Conservation (phyloP, 2,329 filamentous ascomycete genomes). For the Diaporthe amygdali region DNA sequence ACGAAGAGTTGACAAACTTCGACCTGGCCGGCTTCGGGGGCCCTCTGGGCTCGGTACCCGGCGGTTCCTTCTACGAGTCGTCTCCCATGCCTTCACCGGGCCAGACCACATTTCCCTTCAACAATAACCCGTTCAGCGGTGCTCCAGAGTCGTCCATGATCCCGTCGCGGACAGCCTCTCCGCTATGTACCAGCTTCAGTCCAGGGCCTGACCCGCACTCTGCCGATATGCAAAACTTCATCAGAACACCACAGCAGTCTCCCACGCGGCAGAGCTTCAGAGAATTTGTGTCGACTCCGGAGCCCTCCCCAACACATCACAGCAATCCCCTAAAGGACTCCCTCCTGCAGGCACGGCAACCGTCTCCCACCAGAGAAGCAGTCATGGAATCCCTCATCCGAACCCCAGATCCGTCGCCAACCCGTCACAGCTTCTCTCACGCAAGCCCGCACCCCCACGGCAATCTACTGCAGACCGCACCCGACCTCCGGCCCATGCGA, state of each 20-base stretch:
- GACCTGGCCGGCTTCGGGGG: constrained; percentile 24
- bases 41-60: constrained; percentile 14
- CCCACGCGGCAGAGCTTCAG: constrained; percentile 21
- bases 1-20: constrained; percentile 27
- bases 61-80: constrained; percentile 19
- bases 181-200: constrained; percentile 9
- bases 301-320: constrained; percentile 21
- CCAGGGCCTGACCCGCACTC: constrained; percentile 2
- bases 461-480: constrained; percentile 19
- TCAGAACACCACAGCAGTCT: constrained; percentile 21
- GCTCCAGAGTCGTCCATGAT: constrained; percentile 22
- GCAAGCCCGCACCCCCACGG: constrained; percentile 13
- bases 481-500: constrained; percentile 20
- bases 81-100: constrained; percentile 25
- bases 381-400: constrained; percentile 18
- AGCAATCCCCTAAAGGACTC: constrained; percentile 23
- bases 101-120: constrained; percentile 21
- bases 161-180: constrained; percentile 23
- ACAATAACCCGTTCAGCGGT: constrained; percentile 24
- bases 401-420: constrained; percentile 22
- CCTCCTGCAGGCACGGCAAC: constrained; percentile 23
- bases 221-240: constrained; percentile 13
- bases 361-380: constrained; percentile 18
- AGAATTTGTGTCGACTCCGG: constrained; percentile 23
- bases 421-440: constrained; percentile 26